A percentile compares a stretch with the other conserved stretches of the same genome.
phyloP scores from a whole-genome alignment of 75 land plant species.

The Picea sitchensis region DNA sequence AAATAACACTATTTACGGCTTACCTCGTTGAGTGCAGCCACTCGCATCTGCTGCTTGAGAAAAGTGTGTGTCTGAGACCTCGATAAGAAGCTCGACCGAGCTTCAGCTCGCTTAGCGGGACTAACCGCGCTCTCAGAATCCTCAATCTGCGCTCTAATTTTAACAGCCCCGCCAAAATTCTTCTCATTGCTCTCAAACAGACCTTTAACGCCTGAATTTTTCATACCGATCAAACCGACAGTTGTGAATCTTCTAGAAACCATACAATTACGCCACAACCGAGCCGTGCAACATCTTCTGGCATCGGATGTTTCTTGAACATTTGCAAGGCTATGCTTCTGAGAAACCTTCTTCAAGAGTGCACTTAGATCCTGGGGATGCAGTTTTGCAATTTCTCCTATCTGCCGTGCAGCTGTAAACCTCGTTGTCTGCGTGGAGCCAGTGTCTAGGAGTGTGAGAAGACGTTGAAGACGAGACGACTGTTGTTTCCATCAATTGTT shows the following conservation, averaged over 20 bases:
- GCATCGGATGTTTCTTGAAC: not conserved
- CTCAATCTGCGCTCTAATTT: constrained; percentile 3
- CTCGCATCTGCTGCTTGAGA: constrained; percentile 56
- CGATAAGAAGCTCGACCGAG: constrained; percentile 15
- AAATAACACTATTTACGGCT: not conserved
- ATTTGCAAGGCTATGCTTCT: too few species aligned
- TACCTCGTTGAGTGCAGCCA: constrained; percentile 58
- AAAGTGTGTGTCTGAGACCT: constrained; percentile 46
- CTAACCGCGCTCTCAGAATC: not conserved
- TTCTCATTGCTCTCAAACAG: not conserved
- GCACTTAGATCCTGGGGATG: constrained; percentile 82
- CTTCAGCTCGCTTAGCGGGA: not conserved
- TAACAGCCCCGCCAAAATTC: not conserved
- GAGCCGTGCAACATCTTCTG: not conserved
- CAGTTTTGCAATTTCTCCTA: constrained; percentile 90
- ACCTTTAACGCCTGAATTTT: too few species aligned
- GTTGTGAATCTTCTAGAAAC: not conserved
- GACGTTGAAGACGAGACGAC: constrained; percentile 76
- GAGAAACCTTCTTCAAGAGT: constrained; percentile 57
- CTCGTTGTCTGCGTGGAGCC: constrained; percentile 90
- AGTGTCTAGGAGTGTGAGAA: constrained; percentile 84
- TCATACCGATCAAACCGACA: too few species aligned
- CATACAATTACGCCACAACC: not conserved
- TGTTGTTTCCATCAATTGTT: constrained; percentile 35
- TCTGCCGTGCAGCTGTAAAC: constrained; percentile 83